A percentile compares a stretch with the other conserved stretches of the same genome.
These are phyloP conservation scores for Picocystis sp. DNA, from an alignment of 163 green algal genomes.

Conservation along the genomic window DNA sequence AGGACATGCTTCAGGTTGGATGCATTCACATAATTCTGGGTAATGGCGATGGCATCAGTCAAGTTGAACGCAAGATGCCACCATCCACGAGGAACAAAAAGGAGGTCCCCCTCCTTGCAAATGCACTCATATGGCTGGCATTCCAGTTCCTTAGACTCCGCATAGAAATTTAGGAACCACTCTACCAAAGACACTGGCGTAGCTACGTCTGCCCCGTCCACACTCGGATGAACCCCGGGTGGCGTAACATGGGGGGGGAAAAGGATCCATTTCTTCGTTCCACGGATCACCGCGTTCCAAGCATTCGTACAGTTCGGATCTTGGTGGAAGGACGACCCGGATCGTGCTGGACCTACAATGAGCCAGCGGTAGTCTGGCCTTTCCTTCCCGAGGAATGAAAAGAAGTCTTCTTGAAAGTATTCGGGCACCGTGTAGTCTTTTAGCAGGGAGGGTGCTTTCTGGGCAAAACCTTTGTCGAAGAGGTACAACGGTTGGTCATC, in stretches of 20 bases:
- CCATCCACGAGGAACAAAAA: slow-evolving; percentile 88
- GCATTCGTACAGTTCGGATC: slow-evolving; percentile 89
- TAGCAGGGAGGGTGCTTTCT: slow-evolving; percentile 20
- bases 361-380: slow-evolving; percentile 85
- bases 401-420: slow-evolving; percentile 73
- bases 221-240: slow-evolving; percentile 57
- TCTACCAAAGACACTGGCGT: slow-evolving; percentile 72
- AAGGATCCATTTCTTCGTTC: slow-evolving; percentile 83
- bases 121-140: slow-evolving; percentile 57
- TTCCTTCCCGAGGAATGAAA: slow-evolving; percentile 54
- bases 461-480: slow-evolving; percentile 66
- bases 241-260: slow-evolving; percentile 55
- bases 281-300: slow-evolving; percentile 77
- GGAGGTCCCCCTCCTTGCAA: slow-evolving; percentile 58
- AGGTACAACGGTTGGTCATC: slow-evolving; percentile 88
- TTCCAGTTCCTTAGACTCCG: slow-evolving; percentile 28
- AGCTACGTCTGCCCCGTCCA: slow-evolving; percentile 76
- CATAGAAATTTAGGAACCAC: slow-evolving; percentile 84
- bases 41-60: slow-evolving; percentile 70
- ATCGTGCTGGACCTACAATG: slow-evolving; percentile 66
- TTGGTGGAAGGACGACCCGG: slow-evolving; percentile 62
- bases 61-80: slow-evolving; percentile 87
- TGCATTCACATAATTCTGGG: slow-evolving; percentile 63
- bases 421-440: slow-evolving; percentile 45
- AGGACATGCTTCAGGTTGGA: slow-evolving; percentile 51